A percentile compares a stretch with the other conserved stretches of the same genome.
phyloP scores from a whole-genome alignment of 2,329 filamentous ascomycete genomes.

The Nothophaeocryptopus gaeumannii region DNA sequence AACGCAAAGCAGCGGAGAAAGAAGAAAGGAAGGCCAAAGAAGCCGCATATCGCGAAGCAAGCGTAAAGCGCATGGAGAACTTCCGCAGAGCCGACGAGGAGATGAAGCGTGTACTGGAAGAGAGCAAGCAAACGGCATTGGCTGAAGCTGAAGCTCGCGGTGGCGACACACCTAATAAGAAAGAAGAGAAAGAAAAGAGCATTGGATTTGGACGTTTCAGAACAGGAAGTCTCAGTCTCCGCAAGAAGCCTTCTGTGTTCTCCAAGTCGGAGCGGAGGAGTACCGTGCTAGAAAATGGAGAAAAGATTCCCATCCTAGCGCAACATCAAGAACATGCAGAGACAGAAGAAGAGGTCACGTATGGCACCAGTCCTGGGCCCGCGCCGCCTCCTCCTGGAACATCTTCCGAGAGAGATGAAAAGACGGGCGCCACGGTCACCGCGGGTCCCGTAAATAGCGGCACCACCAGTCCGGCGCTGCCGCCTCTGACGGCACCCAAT shows the following conservation, averaged over 20 bases:
- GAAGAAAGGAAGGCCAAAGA: conserved; percentile 52
- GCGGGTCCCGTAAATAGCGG: too few species aligned
- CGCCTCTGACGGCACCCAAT: too few species aligned
- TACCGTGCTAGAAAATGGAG: not conserved
- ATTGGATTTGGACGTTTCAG: conserved; percentile 9
- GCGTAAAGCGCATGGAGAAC: conserved; percentile 51
- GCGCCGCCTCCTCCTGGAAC: too few species aligned
- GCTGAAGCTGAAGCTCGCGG: conserved; percentile 47
- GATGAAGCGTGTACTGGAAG: conserved; percentile 61
- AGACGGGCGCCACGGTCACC: too few species aligned
- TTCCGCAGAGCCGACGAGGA: conserved; percentile 62
- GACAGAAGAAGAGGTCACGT: not conserved
- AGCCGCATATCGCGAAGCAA: conserved; percentile 34
- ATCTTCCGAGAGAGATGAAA: too few species aligned
- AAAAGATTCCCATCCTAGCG: not conserved
- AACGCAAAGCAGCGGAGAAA: conserved; percentile 57
- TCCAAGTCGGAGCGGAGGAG: conserved; percentile 8
- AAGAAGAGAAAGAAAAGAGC: conserved; percentile 40
- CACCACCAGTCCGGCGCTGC: too few species aligned
- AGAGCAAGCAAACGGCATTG: conserved; percentile 61
- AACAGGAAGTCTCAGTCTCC: conserved; percentile 4
- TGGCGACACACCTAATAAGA: conserved; percentile 38
- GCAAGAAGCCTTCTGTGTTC: conserved; percentile 7
- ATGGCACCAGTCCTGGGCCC: too few species aligned
- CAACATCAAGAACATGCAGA: not conserved